Evolutionary conservation across 805 yeast genomes (phyloP).

Genomic region (Myxozyma neglecta): DNA sequence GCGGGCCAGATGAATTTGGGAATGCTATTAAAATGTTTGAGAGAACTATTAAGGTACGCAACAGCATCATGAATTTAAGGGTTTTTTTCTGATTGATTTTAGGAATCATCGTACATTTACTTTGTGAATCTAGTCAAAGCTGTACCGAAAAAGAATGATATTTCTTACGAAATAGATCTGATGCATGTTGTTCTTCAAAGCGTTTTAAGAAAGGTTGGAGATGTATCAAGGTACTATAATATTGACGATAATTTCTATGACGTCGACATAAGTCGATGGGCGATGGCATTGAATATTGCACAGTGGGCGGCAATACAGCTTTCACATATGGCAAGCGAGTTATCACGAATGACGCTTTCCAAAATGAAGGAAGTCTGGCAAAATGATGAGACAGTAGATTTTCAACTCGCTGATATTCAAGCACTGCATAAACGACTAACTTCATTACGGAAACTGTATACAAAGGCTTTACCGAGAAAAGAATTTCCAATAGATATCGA

Average conservation of each 20-base stretch:
- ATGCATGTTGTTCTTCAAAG: constrained; percentile 2
- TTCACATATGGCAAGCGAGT: constrained; percentile 2
- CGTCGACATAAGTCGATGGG: constrained; percentile 16
- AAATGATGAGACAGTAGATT: constrained; percentile 30
- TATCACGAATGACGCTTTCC: neutral
- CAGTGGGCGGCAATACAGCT: constrained; percentile 11
- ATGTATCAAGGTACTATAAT: constrained; percentile 2
- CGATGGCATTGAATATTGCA: neutral
- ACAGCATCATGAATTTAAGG: neutral
- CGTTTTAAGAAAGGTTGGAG: neutral
- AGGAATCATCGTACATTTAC: constrained; percentile 8
- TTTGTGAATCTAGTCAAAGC: neutral
- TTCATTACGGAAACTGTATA: constrained; percentile 42
- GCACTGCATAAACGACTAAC: constrained; percentile 57
- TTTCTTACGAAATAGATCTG: neutral
- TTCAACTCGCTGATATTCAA: constrained; percentile 55
- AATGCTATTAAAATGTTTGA: neutral
- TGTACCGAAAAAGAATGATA: neutral
- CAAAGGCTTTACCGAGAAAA: neutral
- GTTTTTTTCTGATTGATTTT: neutral
- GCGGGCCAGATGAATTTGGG: constrained; percentile 7
- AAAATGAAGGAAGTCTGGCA: constrained; percentile 29
- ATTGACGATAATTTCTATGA: neutral
- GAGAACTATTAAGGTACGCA: neutral
- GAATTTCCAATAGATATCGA: constrained; percentile 59